phyloP scores from a whole-genome alignment of 2,329 filamentous ascomycete species.

The Oidium heveae region DNA sequence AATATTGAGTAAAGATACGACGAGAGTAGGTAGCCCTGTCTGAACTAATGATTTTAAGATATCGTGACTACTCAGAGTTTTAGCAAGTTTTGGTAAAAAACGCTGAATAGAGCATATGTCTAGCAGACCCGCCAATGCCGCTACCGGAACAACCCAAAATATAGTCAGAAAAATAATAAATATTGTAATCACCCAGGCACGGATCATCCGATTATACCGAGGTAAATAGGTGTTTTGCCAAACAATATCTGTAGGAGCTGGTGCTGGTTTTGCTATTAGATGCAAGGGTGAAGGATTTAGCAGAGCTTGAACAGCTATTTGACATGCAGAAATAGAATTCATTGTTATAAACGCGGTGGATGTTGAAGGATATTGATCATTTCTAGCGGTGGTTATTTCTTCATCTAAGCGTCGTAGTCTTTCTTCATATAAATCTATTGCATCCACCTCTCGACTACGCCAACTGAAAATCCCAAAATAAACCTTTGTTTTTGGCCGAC shows the following conservation, averaged over 20 bases:
- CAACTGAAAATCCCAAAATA: constrained; percentile 58
- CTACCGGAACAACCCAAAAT: constrained; percentile 67
- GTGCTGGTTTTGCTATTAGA: constrained; percentile 63
- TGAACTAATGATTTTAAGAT: constrained; percentile 55
- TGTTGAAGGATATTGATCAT: constrained; percentile 50
- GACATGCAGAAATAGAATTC: constrained; percentile 75
- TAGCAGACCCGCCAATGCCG: constrained; percentile 52
- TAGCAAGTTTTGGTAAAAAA: constrained; percentile 43
- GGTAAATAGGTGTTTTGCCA: constrained; percentile 84
- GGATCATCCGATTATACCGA: constrained; percentile 44
- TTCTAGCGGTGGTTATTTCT: constrained; percentile 41
- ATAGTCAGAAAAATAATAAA: constrained; percentile 65
- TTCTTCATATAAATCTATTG: constrained; percentile 85
- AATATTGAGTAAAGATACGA: constrained; percentile 69
- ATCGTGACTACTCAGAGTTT: constrained; percentile 39
- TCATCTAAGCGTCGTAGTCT: constrained; percentile 57
- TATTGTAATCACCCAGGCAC: constrained; percentile 62
- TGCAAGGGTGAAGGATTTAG: constrained; percentile 75
- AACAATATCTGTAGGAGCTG: constrained; percentile 74
- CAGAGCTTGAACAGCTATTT: constrained; percentile 90
- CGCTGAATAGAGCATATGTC: constrained; percentile 58
- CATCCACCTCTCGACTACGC: constrained; percentile 51
- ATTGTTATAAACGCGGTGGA: constrained; percentile 90
- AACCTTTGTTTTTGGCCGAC: constrained; percentile 43
- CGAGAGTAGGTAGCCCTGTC: constrained; percentile 65